Base-by-base conservation (phyloP, 2,329 filamentous ascomycete species). In the Fusarium penzigii region DNA sequence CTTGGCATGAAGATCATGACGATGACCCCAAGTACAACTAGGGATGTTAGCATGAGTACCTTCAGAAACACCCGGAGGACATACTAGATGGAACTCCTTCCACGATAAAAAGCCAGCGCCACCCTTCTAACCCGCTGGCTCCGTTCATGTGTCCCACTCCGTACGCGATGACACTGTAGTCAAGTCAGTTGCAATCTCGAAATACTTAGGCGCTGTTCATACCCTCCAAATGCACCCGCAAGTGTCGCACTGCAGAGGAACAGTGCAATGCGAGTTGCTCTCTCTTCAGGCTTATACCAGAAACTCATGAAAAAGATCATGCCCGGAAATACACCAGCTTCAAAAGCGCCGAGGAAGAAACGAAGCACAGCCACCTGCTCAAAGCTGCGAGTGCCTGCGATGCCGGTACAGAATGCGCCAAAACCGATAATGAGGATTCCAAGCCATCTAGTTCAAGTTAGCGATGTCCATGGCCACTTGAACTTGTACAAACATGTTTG, bases 271-370 rank as follows among this genome's bases (percentile, higher is more conserved):
- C 68, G 80, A 6, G 89, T 69, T 2, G 85, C 86, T 7, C 88
- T 77, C 69, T 91, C 87, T n/a, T 82, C 78, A 54, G 82, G 81
- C 14, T 79, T 84, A 68, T 90, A 90, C 78, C 88, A 90, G 52
- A 89, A 82, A 0, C 87, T 89, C 12, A 90, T 73, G 17, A 65
- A 65, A 20, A 65, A 65, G 1, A 63, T 58, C 11, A 65, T 46
- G 5, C 62, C 62, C 1, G 62, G 62, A 16, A 63, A 63, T 1
- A 65, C 17, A 52, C 62, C 62, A n/a, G 69, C 68, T 48, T 71
- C 69, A 7, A 64, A 59, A 9, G 69, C 59, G 1, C 69, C 69
- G 1, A 71, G 51, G 29, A 69, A 53, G 42, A 70, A 69, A 2
- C 69, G 61, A 7, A 65, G 53, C 13, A 62, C 65, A 3, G 68